These are phyloP conservation scores for Hsuehochloa calcarea DNA, from an alignment of 176 grass and related monocot species.

Conservation along the genomic window DNA sequence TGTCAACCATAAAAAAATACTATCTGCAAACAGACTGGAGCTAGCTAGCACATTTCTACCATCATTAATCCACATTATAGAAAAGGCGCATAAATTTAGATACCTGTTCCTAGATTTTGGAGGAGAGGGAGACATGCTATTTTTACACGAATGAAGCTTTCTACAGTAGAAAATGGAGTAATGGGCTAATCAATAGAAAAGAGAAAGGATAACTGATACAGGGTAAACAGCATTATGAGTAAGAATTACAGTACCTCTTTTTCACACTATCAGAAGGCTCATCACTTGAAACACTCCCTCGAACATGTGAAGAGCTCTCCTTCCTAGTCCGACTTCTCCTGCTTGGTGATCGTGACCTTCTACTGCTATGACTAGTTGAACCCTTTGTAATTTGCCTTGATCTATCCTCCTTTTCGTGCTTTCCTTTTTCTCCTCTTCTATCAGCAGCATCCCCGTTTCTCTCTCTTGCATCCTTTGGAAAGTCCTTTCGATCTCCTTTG, in stretches of 20 bases:
- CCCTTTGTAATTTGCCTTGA: slow-evolving; percentile 44
- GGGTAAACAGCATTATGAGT: neutral
- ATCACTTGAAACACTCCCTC: slow-evolving; percentile 52
- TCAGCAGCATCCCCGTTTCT: slow-evolving; percentile 52
- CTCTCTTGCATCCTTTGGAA: slow-evolving; percentile 50
- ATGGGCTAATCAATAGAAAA: slow-evolving; percentile 19
- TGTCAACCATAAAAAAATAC: slow-evolving; percentile 16
- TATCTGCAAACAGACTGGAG: neutral
- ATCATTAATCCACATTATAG: slow-evolving; percentile 2
- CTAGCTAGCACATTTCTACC: slow-evolving; percentile 13
- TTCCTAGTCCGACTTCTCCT: slow-evolving; percentile 43
- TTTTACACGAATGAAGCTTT: slow-evolving; percentile 54
- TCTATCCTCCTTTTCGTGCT: slow-evolving; percentile 44
- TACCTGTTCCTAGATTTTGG: slow-evolving; percentile 73
- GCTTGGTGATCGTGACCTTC: slow-evolving; percentile 55
- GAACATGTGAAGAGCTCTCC: slow-evolving; percentile 58
- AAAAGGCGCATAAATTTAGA: neutral
- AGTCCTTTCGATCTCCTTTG: slow-evolving; percentile 47
- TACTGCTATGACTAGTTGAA: slow-evolving; percentile 44
- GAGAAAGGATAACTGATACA: slow-evolving; percentile 15
- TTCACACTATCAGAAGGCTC: slow-evolving; percentile 62
- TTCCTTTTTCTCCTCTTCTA: slow-evolving; percentile 50
- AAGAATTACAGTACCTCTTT: slow-evolving; percentile 42
- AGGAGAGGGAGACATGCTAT: slow-evolving; percentile 61
- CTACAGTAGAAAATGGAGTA: slow-evolving; percentile 42